phyloP scores from a whole-genome alignment of 139 green algal species.

The Tetraselmis chui region DNA sequence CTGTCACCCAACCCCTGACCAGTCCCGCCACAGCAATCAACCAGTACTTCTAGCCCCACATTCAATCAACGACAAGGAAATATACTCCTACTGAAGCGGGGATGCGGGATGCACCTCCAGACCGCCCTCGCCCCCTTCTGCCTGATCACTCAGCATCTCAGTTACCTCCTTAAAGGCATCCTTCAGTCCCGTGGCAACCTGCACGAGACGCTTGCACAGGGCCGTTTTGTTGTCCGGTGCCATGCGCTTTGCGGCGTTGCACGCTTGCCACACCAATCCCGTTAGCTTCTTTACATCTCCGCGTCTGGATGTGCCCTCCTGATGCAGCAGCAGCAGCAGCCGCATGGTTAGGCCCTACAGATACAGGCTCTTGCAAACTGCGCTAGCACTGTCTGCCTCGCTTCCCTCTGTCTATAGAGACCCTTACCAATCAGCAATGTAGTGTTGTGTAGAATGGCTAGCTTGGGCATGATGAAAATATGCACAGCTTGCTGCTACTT shows the following conservation, averaged over 20 bases:
- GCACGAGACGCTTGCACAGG: neutral
- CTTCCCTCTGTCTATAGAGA: no score
- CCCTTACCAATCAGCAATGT: no score
- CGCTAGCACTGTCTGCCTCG: no score
- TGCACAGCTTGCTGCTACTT: no score
- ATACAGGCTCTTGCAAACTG: no score
- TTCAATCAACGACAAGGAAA: neutral
- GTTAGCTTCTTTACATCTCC: neutral
- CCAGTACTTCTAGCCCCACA: no score
- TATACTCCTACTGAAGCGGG: neutral
- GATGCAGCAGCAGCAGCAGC: no score
- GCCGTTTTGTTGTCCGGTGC: neutral
- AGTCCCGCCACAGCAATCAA: no score
- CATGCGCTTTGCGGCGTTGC: neutral
- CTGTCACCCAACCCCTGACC: neutral
- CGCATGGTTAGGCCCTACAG: no score
- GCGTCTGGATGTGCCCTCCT: no score
- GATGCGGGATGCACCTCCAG: neutral
- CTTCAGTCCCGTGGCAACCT: neutral
- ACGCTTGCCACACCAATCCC: neutral
- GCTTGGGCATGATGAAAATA: no score
- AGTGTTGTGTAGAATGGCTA: no score
- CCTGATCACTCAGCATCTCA: neutral
- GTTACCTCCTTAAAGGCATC: neutral
- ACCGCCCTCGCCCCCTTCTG: neutral